Evolutionary conservation across 495 filamentous ascomycete genomes (phyloP).

Genomic region (Rostrohypoxylon terebratum): DNA sequence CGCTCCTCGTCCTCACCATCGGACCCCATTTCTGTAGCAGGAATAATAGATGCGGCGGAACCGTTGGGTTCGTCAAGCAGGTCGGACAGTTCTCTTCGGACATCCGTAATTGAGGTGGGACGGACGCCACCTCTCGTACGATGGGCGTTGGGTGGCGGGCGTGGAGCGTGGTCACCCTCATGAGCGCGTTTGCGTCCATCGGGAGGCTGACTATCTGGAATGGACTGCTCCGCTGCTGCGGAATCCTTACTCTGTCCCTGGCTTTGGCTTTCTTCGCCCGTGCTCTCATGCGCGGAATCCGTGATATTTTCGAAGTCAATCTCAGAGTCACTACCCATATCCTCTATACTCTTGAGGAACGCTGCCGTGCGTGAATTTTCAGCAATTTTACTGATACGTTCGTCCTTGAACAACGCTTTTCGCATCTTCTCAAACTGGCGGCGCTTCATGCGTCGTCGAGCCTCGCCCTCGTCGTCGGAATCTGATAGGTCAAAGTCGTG

Average conservation of each 20-base stretch:
- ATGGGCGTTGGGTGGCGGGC: slow-evolving; percentile 69
- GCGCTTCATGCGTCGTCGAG: slow-evolving; percentile 82
- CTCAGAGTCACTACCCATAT: slow-evolving; percentile 81
- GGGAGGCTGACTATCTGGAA: slow-evolving; percentile 61
- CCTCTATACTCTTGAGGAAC: slow-evolving; percentile 90
- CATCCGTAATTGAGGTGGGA: slow-evolving; percentile 77
- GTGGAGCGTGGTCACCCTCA: slow-evolving; percentile 65
- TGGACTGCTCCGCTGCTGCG: slow-evolving; percentile 35
- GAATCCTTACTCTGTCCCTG: slow-evolving; percentile 28
- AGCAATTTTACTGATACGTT: slow-evolving; percentile 88
- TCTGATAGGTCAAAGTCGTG: slow-evolving; percentile 86
- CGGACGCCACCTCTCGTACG: slow-evolving; percentile 70
- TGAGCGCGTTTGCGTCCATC: slow-evolving; percentile 45
- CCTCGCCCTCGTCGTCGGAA: slow-evolving; percentile 84
- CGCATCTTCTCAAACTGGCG: slow-evolving; percentile 92
- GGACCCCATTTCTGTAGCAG: slow-evolving; percentile 57
- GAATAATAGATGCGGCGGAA: slow-evolving; percentile 54
- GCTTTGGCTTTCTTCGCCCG: slow-evolving; percentile 51
- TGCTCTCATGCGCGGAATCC: slow-evolving; percentile 59
- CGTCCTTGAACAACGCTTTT: slow-evolving; percentile 87
- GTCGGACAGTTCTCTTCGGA: slow-evolving; percentile 82
- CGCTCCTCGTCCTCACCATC: slow-evolving; percentile 55
- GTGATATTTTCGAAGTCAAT: slow-evolving; percentile 76
- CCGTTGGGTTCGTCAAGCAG: slow-evolving; percentile 81
- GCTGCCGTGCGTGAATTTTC: slow-evolving; percentile 90